Conservation (phyloP, 805 yeast genomes). For the Candida schatavii region DNA sequence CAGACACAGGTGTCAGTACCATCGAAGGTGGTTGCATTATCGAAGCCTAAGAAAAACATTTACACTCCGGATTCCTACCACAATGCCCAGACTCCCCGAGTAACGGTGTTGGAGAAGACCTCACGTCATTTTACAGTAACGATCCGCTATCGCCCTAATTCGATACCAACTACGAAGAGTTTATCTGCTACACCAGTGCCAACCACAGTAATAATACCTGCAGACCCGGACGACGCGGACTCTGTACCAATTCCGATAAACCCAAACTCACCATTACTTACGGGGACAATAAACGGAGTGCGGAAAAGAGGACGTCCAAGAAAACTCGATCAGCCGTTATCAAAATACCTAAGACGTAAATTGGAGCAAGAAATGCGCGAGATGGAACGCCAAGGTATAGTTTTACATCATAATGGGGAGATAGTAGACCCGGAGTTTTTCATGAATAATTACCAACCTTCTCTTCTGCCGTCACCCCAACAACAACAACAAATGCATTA, state of each 20-base stretch:
- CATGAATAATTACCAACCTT: too few relatives aligned
- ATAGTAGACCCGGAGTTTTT: too few relatives aligned
- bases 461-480: too few relatives aligned
- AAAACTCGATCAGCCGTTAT: neutral
- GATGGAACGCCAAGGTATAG: neutral
- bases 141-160: neutral
- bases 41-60: too few relatives aligned
- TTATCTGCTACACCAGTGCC: neutral
- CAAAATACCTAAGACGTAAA: neutral
- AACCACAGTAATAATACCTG: neutral
- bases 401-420: too few relatives aligned
- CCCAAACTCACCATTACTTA: neutral
- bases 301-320: slow-evolving; percentile 1
- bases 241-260: neutral
- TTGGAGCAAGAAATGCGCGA: neutral
- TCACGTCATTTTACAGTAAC: slow-evolving; percentile 1
- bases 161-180: neutral
- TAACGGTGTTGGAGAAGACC: neutral
- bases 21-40: too few relatives aligned
- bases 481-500: too few relatives aligned
- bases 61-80: neutral
- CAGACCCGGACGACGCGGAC: neutral
- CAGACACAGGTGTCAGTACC: too few relatives aligned
- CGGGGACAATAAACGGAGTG: neutral
- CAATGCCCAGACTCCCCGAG: neutral